Percentiles rank a stretch among this genome's conserved stretches.
phyloP scores from a whole-genome alignment of 768 basidiomycete species.

The Hygrophoropsis aurantiaca region DNA sequence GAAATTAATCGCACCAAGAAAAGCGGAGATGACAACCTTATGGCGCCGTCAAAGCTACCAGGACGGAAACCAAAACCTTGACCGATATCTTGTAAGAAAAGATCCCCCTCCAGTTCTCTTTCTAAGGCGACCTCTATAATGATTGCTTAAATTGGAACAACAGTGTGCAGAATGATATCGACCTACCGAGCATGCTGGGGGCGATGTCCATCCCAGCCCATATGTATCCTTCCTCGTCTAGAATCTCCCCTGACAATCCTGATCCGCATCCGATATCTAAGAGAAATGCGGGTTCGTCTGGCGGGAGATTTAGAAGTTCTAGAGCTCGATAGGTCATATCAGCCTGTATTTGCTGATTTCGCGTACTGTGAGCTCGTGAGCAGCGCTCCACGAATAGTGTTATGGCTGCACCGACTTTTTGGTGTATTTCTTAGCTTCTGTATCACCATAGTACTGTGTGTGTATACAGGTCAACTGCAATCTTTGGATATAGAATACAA shows the following conservation, averaged over 20 bases:
- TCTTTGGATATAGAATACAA: background rate
- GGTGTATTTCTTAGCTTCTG: conserved; percentile 95
- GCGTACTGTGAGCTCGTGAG: conserved; percentile 57
- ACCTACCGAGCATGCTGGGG: conserved; percentile 93
- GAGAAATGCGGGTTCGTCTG: conserved; percentile 77
- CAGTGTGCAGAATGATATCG: background rate
- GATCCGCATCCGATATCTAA: conserved; percentile 97
- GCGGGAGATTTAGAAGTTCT: conserved; percentile 83
- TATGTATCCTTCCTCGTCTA: conserved; percentile 89
- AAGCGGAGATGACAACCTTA: conserved; percentile 58
- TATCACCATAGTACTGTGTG: conserved; percentile 91
- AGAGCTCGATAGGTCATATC: conserved; percentile 97
- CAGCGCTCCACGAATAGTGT: conserved; percentile 4
- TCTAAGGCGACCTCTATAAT: conserved; percentile 88
- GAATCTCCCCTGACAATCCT: conserved; percentile 94
- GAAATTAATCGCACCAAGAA: background rate
- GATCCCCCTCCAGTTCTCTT: conserved; percentile 92
- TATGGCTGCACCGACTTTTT: conserved; percentile 62
- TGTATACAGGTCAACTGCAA: conserved; percentile 1
- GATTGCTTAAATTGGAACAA: conserved; percentile 1
- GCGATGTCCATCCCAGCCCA: conserved; percentile 96
- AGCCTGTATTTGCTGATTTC: conserved; percentile 94
- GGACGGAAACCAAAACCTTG: conserved; percentile 97
- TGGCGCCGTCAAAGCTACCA: conserved; percentile 96
- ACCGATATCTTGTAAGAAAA: conserved; percentile 96